phyloP scores from a whole-genome alignment of 2,329 filamentous ascomycete genomes.

The Ceratocystis eucalypticola region DNA sequence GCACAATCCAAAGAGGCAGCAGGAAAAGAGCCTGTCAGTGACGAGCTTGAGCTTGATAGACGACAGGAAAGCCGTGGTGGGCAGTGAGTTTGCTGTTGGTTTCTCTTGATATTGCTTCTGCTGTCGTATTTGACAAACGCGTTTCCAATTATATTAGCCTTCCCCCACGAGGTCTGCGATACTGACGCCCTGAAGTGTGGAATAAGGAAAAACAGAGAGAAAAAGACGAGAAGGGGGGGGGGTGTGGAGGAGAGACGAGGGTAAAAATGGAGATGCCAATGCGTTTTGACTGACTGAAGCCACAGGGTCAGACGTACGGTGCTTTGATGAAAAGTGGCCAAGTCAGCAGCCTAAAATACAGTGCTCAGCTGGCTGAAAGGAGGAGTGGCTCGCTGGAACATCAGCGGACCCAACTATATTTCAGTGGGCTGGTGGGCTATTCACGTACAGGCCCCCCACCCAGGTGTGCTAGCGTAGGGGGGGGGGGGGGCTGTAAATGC shows the following conservation, averaged over 20 bases:
- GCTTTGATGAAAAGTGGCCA: conserved; percentile 1
- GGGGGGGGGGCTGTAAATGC: no score
- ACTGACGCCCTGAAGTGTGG: neutral
- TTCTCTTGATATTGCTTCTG: no score
- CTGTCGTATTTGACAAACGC: no score
- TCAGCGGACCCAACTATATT: neutral
- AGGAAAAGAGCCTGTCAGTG: no score
- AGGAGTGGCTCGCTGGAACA: neutral
- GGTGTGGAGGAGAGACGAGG: neutral
- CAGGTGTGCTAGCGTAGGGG: no score
- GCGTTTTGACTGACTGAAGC: neutral
- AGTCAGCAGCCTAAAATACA: neutral
- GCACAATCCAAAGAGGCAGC: no score
- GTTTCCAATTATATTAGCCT: no score
- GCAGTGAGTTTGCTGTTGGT: no score
- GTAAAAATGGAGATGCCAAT: neutral
- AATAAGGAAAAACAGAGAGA: neutral
- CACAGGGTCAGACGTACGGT: neutral
- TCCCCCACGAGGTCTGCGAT: neutral
- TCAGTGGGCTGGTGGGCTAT: neutral
- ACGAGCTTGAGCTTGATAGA: no score
- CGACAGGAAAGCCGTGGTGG: no score
- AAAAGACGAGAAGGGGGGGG: neutral
- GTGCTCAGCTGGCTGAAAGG: neutral
- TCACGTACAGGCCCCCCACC: no score